phyloP scores from a whole-genome alignment of 768 basidiomycete genomes.

The Rhodotorula sphaerocarpa region DNA sequence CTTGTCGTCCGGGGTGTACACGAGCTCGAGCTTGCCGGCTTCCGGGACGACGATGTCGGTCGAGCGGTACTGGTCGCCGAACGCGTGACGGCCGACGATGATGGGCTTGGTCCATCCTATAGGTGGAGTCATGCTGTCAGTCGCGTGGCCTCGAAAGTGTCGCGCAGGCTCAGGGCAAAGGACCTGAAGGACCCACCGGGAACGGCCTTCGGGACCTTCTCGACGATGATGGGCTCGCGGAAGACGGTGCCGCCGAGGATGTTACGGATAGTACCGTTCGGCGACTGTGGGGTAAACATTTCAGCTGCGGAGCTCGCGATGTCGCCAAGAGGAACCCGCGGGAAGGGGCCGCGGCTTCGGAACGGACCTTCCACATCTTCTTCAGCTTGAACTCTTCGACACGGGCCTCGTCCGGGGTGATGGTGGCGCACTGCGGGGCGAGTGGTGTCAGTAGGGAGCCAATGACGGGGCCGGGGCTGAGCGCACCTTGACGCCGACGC shows the following conservation, averaged over 20 bases:
- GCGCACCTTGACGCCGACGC: conserved; percentile 77
- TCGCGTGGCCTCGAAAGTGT: no score
- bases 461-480: neutral
- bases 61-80: conserved; percentile 90
- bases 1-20: conserved; percentile 72
- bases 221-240: conserved; percentile 91
- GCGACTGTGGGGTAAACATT: conserved; percentile 1
- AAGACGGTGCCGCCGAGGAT: conserved; percentile 97
- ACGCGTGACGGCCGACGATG: conserved; percentile 90
- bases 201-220: conserved; percentile 80
- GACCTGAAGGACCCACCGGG: conserved; percentile 46
- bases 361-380: conserved; percentile 69
- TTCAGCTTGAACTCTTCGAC: conserved; percentile 81
- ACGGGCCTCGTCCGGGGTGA: conserved; percentile 79
- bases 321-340: no score
- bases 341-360: neutral
- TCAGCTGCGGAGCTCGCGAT: neutral
- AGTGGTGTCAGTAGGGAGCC: neutral
- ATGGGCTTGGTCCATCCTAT: conserved; percentile 91
- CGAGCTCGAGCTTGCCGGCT: conserved; percentile 84
- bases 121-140: no score
- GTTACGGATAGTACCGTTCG: conserved; percentile 67
- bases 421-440: conserved; percentile 71
- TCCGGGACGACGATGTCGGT: conserved; percentile 88
- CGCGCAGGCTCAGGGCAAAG: neutral